Conservation (phyloP, 805 yeast genomes). For the Saccharomycopsis sp. region DNA sequence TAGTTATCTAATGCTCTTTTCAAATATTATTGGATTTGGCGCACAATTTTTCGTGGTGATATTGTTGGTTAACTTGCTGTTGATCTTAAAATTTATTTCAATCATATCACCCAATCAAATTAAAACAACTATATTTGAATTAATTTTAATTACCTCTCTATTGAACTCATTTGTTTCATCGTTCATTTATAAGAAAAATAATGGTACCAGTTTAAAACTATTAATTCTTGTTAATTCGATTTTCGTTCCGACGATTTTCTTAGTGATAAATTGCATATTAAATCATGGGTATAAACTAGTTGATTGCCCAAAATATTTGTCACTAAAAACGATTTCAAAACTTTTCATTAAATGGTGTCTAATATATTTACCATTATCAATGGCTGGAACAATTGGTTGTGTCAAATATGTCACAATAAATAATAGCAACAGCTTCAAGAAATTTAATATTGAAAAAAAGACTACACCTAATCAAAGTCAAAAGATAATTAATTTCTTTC, state of each 20-base stretch:
- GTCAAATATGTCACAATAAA: slow-evolving; percentile 9
- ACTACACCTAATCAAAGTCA: slow-evolving; percentile 24
- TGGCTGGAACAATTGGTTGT: slow-evolving; percentile 16
- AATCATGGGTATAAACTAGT: slow-evolving; percentile 24
- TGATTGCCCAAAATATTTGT: slow-evolving; percentile 24
- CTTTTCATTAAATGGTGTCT: slow-evolving; percentile 16
- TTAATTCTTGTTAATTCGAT: slow-evolving; percentile 21
- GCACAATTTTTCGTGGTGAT: slow-evolving; percentile 2
- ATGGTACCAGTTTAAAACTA: background rate
- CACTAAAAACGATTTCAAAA: slow-evolving; percentile 1
- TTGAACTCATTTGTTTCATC: slow-evolving; percentile 21
- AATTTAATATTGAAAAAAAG: slow-evolving; percentile 23
- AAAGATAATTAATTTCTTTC: slow-evolving; percentile 24
- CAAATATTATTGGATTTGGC: slow-evolving; percentile 17
- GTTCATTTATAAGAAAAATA: slow-evolving; percentile 6
- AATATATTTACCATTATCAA: slow-evolving; percentile 15
- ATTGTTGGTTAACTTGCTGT: background rate
- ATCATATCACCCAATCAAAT: slow-evolving; percentile 9
- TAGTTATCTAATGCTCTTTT: slow-evolving; percentile 1
- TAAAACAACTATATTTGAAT: slow-evolving; percentile 7
- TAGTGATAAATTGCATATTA: slow-evolving; percentile 11
- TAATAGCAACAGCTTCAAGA: slow-evolving; percentile 4
- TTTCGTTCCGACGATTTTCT: slow-evolving; percentile 22
- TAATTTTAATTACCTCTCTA: slow-evolving; percentile 2
- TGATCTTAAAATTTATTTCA: slow-evolving; percentile 9